Evolutionary conservation across 164 flowering plant species (phyloP), one percentile per base, ranked within the genome.

Genomic region (Vitis riparia): DNA sequence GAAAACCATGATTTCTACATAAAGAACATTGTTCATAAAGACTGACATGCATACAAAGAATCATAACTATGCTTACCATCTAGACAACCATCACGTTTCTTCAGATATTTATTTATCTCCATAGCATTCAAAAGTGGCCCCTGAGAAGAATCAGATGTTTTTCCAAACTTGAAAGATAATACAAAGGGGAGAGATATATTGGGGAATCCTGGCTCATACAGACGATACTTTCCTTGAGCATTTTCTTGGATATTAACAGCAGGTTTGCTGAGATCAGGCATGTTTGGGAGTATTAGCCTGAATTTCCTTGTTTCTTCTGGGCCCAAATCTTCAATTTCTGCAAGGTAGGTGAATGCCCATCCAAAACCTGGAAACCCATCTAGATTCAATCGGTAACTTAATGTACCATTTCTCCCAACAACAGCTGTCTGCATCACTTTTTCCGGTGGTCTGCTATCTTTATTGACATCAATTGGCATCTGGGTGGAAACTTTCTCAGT

Each of bases 391-490:
- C 99, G 92, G 71, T 96, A 96, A 63, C 93, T 88, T 65, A 96
- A 66, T 55, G 88, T 69, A 61, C 99, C 99, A 66, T 86, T 85
- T 68, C 82, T 87, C 53, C 99, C 98, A 56, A 96, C 94, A n/a
- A 93, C 98, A 72, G 99, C 99, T 48, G 99, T 93, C 79, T 96
- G 99, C 98, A 96, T 93, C 71, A 93, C 99, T 79, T 87, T 96
- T 78, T 83, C 68, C 55, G 99, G 99, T 27, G 99, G 99, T 59
- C 81, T 85, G 17, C 91, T 97, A 73, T 80, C 81, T 59, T 51
- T 77, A 68, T 75, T 75, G 2, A 83, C 84, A 79, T 85, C 77
- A 62, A 93, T 87, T 53, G 94, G 88, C 82, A 64, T 56, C 60
- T 29, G 55, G 65, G 99, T 96, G 19, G 97, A 89, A 30, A 93